Base-by-base conservation (phyloP, 2,329 filamentous ascomycete species). In the Trichoderma oligosporum region DNA sequence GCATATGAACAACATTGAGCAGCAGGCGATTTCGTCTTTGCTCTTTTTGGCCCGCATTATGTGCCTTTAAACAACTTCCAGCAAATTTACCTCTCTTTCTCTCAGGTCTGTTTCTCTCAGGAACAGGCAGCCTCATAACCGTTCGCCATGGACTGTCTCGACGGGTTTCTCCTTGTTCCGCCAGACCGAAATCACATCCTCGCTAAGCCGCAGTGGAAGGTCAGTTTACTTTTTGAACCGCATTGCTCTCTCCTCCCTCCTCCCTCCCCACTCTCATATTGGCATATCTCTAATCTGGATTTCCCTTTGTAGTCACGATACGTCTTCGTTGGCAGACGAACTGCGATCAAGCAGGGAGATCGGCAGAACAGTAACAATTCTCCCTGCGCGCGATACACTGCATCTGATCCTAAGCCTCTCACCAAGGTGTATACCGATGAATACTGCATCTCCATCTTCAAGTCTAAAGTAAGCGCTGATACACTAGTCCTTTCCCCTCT, bases 381-480 rank as follows among this genome's bases (percentile, higher is more conserved):
- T n/a, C 75, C 69, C 47, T 61, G 73, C 18, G 71, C 71, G n/a
- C 74, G 73, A 45, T 69, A 70, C 60, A 71, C 69, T 60, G 70
- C 71, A 46, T 64, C 74, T 36, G 68, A 67, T 11, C 68, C 73
- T 31, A 79, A 73, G 60, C 59, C 67, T 31, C 68, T 70, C 38
- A 62, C 68, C 45, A 74, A 67, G 59, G 53, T 62, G 27, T 61
- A 64, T n/a, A 65, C 61, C 27, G 79, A 82, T 51, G 73, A 74
- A 59, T 71, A 76, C 53, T 80, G 74, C 58, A 70, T 84, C 16
- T 78, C 77, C 31, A 73, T 84, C 25, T 84, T 78, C 71, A 85
- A 85, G 65, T 69, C 74, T 63, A 83, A 80, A 74, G 81, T 83
- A 63, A 27, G 48, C 9, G 3, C 20, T 16, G 7, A 36, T 27